Evolutionary conservation across 257 asterid species (phyloP).

Genomic region (Nicotiana noctiflora): DNA sequence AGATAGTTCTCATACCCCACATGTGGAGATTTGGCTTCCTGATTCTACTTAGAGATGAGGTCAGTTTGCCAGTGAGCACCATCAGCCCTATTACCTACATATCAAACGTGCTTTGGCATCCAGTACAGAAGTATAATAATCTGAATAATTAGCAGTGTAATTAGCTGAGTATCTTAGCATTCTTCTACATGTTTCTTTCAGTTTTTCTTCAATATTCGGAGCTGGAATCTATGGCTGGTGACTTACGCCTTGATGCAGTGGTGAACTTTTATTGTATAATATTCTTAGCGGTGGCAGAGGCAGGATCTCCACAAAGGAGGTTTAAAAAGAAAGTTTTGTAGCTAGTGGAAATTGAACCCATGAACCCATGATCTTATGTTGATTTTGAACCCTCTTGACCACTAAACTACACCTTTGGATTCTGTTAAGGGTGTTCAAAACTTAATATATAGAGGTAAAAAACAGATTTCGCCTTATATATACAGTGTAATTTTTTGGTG

Average conservation of each 20-base stretch:
- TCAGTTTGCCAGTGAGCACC: neutral
- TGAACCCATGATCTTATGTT: no score
- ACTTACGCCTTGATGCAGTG: no score
- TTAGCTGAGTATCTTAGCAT: neutral
- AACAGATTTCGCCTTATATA: no score
- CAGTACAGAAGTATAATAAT: conserved; percentile 1
- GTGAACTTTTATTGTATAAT: neutral
- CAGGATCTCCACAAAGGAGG: no score
- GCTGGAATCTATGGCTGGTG: neutral
- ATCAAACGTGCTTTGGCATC: neutral
- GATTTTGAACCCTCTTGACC: no score
- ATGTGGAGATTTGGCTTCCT: neutral
- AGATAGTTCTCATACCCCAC: neutral
- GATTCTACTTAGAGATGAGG: neutral
- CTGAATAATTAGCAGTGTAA: neutral
- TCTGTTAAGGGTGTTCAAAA: no score
- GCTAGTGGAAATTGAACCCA: no score
- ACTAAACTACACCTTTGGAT: no score
- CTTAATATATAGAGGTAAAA: no score
- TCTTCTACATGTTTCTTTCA: neutral
- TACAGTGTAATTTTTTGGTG: no score
- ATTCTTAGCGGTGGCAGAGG: no score
- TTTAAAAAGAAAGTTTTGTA: no score
- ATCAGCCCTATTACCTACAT: neutral
- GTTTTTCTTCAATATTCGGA: neutral